phyloP scores from a whole-genome alignment of 345 rosid genomes.

The Moricandia arvensis region DNA sequence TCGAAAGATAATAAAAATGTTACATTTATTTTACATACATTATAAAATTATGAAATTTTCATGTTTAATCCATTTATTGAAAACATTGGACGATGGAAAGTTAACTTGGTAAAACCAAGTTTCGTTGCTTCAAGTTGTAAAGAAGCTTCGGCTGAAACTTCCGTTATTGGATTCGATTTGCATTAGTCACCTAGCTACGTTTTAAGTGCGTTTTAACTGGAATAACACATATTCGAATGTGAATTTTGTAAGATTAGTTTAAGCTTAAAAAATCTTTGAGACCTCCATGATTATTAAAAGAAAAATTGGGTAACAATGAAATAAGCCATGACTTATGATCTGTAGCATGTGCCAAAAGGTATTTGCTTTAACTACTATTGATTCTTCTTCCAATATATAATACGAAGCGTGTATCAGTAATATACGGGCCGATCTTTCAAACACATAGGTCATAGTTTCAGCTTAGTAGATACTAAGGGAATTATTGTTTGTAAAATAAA shows the following conservation, averaged over 20 bases:
- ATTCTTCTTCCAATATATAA: slow-evolving; percentile 1
- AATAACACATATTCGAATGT: too few species aligned
- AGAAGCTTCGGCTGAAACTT: too few species aligned
- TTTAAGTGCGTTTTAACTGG: too few species aligned
- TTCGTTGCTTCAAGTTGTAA: too few species aligned
- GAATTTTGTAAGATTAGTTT: too few species aligned
- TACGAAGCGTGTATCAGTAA: slow-evolving; percentile 9
- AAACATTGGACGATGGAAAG: slow-evolving; percentile 5
- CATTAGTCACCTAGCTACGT: too few species aligned
- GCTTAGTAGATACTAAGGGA: not conserved
- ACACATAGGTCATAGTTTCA: slow-evolving; percentile 4
- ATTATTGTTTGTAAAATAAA: not conserved
- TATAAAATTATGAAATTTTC: not conserved
- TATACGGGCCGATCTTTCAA: slow-evolving; percentile 2
- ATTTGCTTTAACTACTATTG: not conserved
- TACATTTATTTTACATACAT: not conserved
- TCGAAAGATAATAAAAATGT: not conserved
- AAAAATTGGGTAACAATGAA: slow-evolving; percentile 8
- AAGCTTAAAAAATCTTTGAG: too few species aligned
- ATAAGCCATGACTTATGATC: slow-evolving; percentile 27
- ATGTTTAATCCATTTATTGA: too few species aligned
- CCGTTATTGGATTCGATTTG: too few species aligned
- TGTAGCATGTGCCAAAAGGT: slow-evolving; percentile 28
- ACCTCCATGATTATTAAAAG: too few species aligned
- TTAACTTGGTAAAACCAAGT: too few species aligned